Evolutionary conservation across 2,329 filamentous ascomycete genomes (phyloP).

Genomic region (Penicillium hesseltinei): DNA sequence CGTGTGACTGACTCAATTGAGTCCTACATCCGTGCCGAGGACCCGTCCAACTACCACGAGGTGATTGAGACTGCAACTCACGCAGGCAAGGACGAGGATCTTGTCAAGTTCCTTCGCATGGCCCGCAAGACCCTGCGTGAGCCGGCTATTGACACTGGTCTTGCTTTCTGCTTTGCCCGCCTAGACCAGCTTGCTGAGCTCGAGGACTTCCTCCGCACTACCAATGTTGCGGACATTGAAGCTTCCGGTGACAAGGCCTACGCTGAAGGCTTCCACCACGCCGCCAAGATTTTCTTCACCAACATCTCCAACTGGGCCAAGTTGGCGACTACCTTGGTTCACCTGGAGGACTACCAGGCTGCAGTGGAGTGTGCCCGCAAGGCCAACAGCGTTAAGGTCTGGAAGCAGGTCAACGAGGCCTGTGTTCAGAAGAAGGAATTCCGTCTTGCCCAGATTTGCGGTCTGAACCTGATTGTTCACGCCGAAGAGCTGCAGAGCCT

Average conservation of each 20-base stretch:
- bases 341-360: conserved; percentile 93
- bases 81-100: conserved; percentile 95
- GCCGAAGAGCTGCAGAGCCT: conserved; percentile 91
- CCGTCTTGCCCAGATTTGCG: conserved; percentile 96
- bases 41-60: conserved; percentile 89
- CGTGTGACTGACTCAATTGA: conserved; percentile 90
- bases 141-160: conserved; percentile 84
- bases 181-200: conserved; percentile 89
- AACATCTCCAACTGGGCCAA: conserved; percentile 99
- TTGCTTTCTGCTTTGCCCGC: conserved; percentile 91
- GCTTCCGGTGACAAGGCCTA: conserved; percentile 98
- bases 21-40: conserved; percentile 92
- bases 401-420: conserved; percentile 96
- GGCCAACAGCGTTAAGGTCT: conserved; percentile 98
- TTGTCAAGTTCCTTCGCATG: conserved; percentile 96
- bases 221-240: conserved; percentile 94
- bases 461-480: conserved; percentile 95
- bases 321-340: conserved; percentile 94
- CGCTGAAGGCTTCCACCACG: conserved; percentile 88
- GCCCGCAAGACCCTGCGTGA: conserved; percentile 94
- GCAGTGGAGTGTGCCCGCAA: conserved; percentile 97
- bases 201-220: conserved; percentile 89
- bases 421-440: conserved; percentile 99
- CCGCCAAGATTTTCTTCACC: conserved; percentile 97
- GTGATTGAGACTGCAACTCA: conserved; percentile 95